These are phyloP conservation scores for Asterella californica DNA, from an alignment of 225 moss, liverwort and hornwort genomes.

Conservation along the genomic window DNA sequence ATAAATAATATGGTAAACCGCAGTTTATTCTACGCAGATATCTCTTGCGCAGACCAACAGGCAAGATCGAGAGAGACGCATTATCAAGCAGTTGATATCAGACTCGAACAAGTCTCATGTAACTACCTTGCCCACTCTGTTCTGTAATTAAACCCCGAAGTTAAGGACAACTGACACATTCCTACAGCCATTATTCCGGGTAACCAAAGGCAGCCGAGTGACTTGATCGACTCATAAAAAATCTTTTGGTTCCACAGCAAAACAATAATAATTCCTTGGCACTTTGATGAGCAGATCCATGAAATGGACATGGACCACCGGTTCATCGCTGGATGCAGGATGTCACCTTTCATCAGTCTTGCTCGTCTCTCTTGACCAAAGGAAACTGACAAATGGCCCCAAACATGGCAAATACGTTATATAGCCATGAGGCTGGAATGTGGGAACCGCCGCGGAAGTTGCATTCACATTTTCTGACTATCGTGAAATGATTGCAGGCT, in stretches of 20 bases:
- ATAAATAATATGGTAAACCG: slow-evolving; percentile 1
- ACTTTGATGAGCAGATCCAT: background rate
- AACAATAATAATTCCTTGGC: background rate
- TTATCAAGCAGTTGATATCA: background rate
- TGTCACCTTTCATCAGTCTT: background rate
- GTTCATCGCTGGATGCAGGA: background rate
- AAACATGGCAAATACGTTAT: too few relatives aligned
- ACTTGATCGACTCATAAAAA: background rate
- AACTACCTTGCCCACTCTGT: background rate
- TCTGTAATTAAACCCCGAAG: background rate
- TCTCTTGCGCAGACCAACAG: background rate
- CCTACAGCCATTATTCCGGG: background rate
- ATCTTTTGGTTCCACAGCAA: background rate
- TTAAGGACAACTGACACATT: slow-evolving; percentile 5
- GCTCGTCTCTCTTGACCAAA: background rate
- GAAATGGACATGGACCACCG: background rate
- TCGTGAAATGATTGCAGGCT: too few relatives aligned
- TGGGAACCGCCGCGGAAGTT: too few relatives aligned
- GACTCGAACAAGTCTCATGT: background rate
- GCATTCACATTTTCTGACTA: too few relatives aligned
- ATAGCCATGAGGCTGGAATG: too few relatives aligned
- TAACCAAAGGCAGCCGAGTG: slow-evolving; percentile 8
- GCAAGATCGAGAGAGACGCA: background rate
- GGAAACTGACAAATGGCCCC: background rate
- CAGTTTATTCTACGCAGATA: background rate